Evolutionary conservation across 2,329 filamentous ascomycete species (phyloP), one percentile per base, ranked within the genome.

Genomic region (Aspergillus hiratsukae): DNA sequence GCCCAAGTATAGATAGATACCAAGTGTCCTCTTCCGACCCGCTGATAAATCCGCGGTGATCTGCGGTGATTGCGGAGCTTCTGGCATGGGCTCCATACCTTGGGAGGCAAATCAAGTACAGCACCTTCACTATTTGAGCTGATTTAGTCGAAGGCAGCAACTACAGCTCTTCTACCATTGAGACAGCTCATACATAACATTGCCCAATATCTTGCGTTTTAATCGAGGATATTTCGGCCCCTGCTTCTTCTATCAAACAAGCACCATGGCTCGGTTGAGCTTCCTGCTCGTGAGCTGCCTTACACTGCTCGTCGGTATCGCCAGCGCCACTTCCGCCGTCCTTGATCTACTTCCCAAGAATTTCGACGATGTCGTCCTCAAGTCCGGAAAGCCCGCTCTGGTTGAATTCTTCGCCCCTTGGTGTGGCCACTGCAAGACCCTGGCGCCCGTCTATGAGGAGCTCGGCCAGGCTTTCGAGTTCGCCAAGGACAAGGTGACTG

Each of bases 371-470:
- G 82, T 96, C 54, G 91, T 96, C 62, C 82, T 96, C 58, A 86
- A 95, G 74, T 93, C 90, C 48, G 91, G 91, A 76, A 97, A 96
- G 81, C 93, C 94, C 46, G 92, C 94, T 0, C 87, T 99, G 27
- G 91, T 97, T 67, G 92, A 97, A 76, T 99, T 99, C 84, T 97
- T 96, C 72, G 94, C 94, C 35, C 92, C 93, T 25, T 99, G 94
- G 94, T 99, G 94, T 72, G 95, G 94, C 31, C 94, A 99, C 83
- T 99, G 94, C 90, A 97, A 97, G 84, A 96, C 80, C 70, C 88
- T 99, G 35, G 94, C 94, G 17, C 95, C 94, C 51, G 81, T 95
- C 58, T 99, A 95, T 76, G 94, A 99, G 75, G 90, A 99, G 72
- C 86, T 99, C 46, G 94, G 86, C 49, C 75, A 81, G 51, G 79